These are phyloP conservation scores for Penicillium carneum DNA, from an alignment of 2,329 filamentous ascomycete genomes.

Conservation along the genomic window DNA sequence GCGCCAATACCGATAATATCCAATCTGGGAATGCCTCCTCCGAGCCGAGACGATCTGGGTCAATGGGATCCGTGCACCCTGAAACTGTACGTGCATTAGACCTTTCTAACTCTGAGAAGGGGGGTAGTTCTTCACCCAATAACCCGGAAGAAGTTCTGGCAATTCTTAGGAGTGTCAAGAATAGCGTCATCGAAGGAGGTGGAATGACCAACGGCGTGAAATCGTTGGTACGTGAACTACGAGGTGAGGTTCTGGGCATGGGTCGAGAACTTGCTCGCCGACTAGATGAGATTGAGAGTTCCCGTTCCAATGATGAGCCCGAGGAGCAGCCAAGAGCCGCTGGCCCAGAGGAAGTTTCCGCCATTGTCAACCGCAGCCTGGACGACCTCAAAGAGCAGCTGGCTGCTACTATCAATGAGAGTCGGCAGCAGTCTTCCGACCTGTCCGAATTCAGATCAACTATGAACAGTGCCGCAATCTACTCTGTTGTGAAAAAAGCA, in stretches of 20 bases:
- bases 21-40: slow-evolving; percentile 48
- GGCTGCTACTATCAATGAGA: slow-evolving; percentile 77
- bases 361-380: slow-evolving; percentile 80
- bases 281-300: slow-evolving; percentile 66
- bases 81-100: slow-evolving; percentile 37
- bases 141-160: slow-evolving; percentile 73
- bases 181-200: slow-evolving; percentile 85
- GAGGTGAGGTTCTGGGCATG: slow-evolving; percentile 93
- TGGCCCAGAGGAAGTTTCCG: slow-evolving; percentile 73
- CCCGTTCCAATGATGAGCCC: slow-evolving; percentile 54
- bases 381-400: slow-evolving; percentile 84
- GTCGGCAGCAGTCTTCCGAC: slow-evolving; percentile 71
- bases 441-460: slow-evolving; percentile 68
- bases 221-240: slow-evolving; percentile 83
- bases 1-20: slow-evolving; percentile 36
- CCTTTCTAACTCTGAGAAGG: slow-evolving; percentile 37
- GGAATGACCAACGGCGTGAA: slow-evolving; percentile 92
- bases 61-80: slow-evolving; percentile 40
- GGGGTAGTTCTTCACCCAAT: slow-evolving; percentile 6
- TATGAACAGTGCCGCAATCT: slow-evolving; percentile 83
- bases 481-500: slow-evolving; percentile 81
- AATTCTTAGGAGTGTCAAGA: slow-evolving; percentile 85
- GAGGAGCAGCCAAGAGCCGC: slow-evolving; percentile 57
- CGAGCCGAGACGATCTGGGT: slow-evolving; percentile 47
- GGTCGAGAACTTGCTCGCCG: slow-evolving; percentile 86